Conservation (phyloP, 805 yeast genomes). For the Saturnispora diversa region DNA sequence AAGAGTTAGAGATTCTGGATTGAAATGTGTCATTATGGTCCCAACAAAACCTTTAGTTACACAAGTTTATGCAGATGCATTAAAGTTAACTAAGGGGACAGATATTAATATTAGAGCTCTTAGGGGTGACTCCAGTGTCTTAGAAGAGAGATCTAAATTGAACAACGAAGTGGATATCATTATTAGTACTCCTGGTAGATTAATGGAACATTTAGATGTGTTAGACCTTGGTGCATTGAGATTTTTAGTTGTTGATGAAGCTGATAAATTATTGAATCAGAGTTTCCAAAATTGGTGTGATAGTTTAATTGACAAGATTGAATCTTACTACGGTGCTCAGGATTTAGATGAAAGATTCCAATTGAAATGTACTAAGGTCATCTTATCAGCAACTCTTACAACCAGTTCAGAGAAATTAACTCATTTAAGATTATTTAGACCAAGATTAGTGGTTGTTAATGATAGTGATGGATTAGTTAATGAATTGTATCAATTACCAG, state of each 20-base stretch:
- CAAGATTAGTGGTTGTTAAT: conserved; percentile 70
- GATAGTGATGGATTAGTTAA: conserved; percentile 35
- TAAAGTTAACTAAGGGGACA: conserved; percentile 56
- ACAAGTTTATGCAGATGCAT: conserved; percentile 68
- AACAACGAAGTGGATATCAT: conserved; percentile 52
- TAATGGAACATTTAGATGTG: conserved; percentile 61
- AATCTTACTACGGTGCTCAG: conserved; percentile 25
- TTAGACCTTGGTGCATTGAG: conserved; percentile 43
- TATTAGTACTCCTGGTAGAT: conserved; percentile 70
- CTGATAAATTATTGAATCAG: conserved; percentile 76
- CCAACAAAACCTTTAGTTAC: conserved; percentile 85
- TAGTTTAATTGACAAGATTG: conserved; percentile 37
- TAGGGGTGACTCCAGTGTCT: conserved; percentile 40
- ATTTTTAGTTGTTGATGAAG: conserved; percentile 71
- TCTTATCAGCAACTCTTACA: conserved; percentile 90
- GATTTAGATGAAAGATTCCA: conserved; percentile 30
- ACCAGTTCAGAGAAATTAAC: conserved; percentile 86
- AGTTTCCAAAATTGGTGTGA: conserved; percentile 90
- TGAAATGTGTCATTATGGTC: conserved; percentile 70
- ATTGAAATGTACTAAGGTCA: conserved; percentile 47
- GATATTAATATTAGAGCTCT: conserved; percentile 56
- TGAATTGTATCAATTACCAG: conserved; percentile 58
- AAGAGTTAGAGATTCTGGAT: conserved; percentile 35
- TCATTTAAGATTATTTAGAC: conserved; percentile 57
- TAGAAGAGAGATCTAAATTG: conserved; percentile 50